phyloP scores from a whole-genome alignment of 2,329 filamentous ascomycete species.

The Paecilomyces dactylethromorphus region DNA sequence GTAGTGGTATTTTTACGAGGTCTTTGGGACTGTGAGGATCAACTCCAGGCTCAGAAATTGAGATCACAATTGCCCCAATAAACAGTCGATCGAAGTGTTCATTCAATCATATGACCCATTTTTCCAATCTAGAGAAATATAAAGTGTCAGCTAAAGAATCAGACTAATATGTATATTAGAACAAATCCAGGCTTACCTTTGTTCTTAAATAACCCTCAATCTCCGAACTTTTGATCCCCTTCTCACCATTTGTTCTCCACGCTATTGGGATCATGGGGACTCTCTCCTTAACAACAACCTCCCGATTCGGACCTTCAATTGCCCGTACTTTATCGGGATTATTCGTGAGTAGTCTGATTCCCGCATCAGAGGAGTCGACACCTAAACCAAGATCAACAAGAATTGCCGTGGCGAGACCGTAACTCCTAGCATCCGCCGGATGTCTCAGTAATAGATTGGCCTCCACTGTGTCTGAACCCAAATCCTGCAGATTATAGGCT shows the following conservation, averaged over 20 bases:
- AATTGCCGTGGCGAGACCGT: conserved; percentile 95
- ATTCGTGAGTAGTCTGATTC: conserved; percentile 79
- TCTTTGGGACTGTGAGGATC: not conserved
- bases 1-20: not conserved
- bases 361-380: conserved; percentile 52
- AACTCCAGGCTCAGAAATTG: not conserved
- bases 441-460: conserved; percentile 87
- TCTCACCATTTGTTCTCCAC: conserved; percentile 72
- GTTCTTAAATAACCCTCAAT: conserved; percentile 91
- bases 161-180: conserved; percentile 1
- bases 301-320: conserved; percentile 82
- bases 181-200: conserved; percentile 60
- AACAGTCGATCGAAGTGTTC: not conserved
- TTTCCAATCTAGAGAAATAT: conserved; percentile 62
- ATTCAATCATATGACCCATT: conserved; percentile 70
- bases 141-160: not conserved
- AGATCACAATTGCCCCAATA: not conserved
- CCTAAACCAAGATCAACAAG: conserved; percentile 73
- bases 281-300: conserved; percentile 79
- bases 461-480: conserved; percentile 96
- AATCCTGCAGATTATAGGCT: conserved; percentile 94
- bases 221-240: conserved; percentile 78
- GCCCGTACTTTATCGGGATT: conserved; percentile 96
- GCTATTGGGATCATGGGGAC: conserved; percentile 94
- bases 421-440: conserved; percentile 88